Evolutionary conservation across 2,329 filamentous ascomycete genomes (phyloP), one percentile per base, ranked within the genome.

Genomic region (Ilyonectria mors-panacis): DNA sequence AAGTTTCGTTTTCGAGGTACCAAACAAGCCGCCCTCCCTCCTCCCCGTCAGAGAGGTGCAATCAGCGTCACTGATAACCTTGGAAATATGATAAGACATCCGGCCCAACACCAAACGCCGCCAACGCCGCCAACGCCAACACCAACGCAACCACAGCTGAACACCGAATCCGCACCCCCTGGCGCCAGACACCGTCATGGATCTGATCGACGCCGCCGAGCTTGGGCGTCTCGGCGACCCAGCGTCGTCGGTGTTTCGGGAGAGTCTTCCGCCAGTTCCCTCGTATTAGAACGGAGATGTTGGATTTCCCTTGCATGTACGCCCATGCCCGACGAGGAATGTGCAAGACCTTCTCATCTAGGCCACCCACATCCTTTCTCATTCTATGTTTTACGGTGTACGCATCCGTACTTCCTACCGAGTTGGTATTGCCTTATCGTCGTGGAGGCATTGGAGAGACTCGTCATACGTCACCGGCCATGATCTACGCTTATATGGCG

Each of bases 31-130:
- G 23, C 45, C 53, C 57, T 58, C 51, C 57, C 63, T 65, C 56
- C 62, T 65, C 56, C 50, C 39, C 28, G 19, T 39, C 21, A 23
- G 33, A 23, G 33, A 51, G 63, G 58, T 58, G 37, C 63, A 61
- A 61, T 66, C 63, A 58, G 63, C 63, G 63, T 61, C 63, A 62
- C 63, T 58, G 63, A 66, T 66, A 66, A 50, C 63, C 45, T 60
- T 15, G 26, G 28, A 66, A 66, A 61, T 66, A 53, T 66, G 63
- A 66, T 66, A 66, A 62, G 63, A 37, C 50, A 53, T 15, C 12
- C 37, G 50, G 33, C 44, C 63, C 58, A 57, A 37, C 58, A 56
- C 39, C 39, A 53, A 54, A 23, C 45, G 45, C 61, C 44, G 26
- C 54, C 42, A 30, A 51, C 45, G 45, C 61, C 44, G 26, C 54